Base-by-base conservation (phyloP, 495 filamentous ascomycete species). In the Massariosphaeria phaeospora region DNA sequence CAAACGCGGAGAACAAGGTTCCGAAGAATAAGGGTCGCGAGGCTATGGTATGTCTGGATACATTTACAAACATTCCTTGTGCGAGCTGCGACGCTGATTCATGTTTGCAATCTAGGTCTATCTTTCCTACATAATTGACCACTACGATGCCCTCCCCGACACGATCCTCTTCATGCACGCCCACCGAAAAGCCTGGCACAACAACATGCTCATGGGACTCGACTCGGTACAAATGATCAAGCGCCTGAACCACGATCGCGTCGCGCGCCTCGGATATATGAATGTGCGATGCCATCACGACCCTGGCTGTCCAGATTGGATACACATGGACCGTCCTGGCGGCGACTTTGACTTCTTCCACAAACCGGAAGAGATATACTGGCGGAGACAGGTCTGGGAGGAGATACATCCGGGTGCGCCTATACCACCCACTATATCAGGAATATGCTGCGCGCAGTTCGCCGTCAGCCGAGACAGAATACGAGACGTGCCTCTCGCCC, bases 271-370 rank as follows among this genome's bases (percentile, higher is more conserved):
- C 48, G 83, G 82, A 0, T 86, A 81, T 63, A 81, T 84, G 75
- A 85, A 85, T 52, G 66, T 82, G 52, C 79, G 83, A 24, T 86
- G 83, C 59, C 70, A 73, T 11, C 78, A 75, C 72, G 71, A 71
- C 0, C 83, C 81, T 0, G 83, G 82, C 5, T 85, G 83, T 59
- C 83, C 82, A 0, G 73, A 75, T 45, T 84, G 81, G 80, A 77
- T 85, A 38, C 62, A 65, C 49, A 50, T 65, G 48, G 62, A 65
- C 41, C 60, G 62, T 21, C 57, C 57, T 5, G 61, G 48, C 15
- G 51, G 47, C 21, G 61, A 63, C 55, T 58, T 59, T 20, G 61
- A 63, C 39, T 55, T 59, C 41, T 58, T 55, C 34, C 34, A 55
- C 30, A 65, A 65, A 46, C 62, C 62, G 15, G 58, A 65, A 27